Evolutionary conservation across 148 eudicot species (phyloP).

Genomic region (Vaccinium corymbosum): DNA sequence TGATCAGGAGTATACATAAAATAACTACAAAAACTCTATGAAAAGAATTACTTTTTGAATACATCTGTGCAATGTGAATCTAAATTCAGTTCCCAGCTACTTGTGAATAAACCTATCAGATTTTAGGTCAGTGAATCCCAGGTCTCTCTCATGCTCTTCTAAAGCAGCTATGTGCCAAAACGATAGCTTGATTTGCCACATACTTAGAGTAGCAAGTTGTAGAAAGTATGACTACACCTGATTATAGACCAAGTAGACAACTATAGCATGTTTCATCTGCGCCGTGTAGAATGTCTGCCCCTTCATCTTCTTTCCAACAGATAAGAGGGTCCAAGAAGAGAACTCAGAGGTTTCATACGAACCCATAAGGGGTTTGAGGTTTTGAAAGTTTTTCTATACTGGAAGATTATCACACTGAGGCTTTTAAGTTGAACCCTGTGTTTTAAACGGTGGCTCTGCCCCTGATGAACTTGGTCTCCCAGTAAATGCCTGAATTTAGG

Average conservation of each 20-base stretch:
- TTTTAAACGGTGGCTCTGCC: neutral
- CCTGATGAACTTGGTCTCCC: neutral
- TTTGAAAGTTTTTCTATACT: neutral
- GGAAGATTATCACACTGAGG: neutral
- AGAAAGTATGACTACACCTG: neutral
- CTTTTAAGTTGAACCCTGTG: neutral
- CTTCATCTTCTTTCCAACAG: neutral
- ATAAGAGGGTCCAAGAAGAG: neutral
- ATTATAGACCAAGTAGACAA: neutral
- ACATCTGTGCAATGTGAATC: too few relatives aligned
- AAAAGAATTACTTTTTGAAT: too few relatives aligned
- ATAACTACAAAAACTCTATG: too few relatives aligned
- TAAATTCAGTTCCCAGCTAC: neutral
- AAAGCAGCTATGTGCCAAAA: neutral
- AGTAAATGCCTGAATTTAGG: neutral
- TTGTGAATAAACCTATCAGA: neutral
- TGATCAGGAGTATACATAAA: too few relatives aligned
- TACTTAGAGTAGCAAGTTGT: neutral
- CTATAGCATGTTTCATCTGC: neutral
- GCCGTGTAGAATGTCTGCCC: neutral
- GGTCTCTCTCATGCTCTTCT: neutral
- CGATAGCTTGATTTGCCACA: neutral
- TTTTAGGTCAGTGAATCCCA: neutral
- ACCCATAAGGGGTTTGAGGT: neutral
- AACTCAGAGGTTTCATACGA: neutral